Percentiles rank a stretch among this genome's conserved stretches.
Evolutionary conservation across 2,329 filamentous ascomycete genomes (phyloP).

Genomic region (Penicillium expansum): DNA sequence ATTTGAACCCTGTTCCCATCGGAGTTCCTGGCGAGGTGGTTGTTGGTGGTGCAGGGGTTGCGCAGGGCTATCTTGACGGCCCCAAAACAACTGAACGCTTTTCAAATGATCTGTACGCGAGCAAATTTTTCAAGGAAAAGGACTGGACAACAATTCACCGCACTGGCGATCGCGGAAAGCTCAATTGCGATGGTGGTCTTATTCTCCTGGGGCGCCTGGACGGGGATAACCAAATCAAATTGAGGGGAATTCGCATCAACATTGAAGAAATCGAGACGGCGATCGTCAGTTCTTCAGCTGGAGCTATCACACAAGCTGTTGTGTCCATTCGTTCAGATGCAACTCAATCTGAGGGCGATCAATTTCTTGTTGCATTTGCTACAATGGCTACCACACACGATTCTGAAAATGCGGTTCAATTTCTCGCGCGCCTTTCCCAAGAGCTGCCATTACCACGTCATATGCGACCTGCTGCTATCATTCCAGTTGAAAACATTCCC

Average conservation of each 20-base stretch:
- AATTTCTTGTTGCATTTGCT: slow-evolving; percentile 18
- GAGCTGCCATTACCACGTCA: slow-evolving; percentile 35
- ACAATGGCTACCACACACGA: background rate
- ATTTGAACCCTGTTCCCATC: slow-evolving; percentile 38
- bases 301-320: slow-evolving; percentile 15
- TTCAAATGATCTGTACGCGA: slow-evolving; percentile 11
- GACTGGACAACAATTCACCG: slow-evolving; percentile 14
- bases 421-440: slow-evolving; percentile 29
- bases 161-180: slow-evolving; percentile 15
- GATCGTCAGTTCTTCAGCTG: slow-evolving; percentile 27
- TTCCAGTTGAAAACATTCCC: slow-evolving; percentile 29
- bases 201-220: slow-evolving; percentile 30
- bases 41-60: slow-evolving; percentile 32
- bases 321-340: slow-evolving; percentile 12
- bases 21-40: slow-evolving; percentile 46
- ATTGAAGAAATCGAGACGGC: slow-evolving; percentile 46
- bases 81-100: slow-evolving; percentile 11
- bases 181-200: slow-evolving; percentile 26
- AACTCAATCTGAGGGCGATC: background rate
- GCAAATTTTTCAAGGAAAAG: slow-evolving; percentile 7
- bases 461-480: slow-evolving; percentile 35
- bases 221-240: slow-evolving; percentile 31
- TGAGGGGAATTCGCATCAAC: slow-evolving; percentile 44
- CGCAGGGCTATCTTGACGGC: slow-evolving; percentile 16
- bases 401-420: background rate